Base-by-base conservation (phyloP, 805 yeast genomes). In the Kodamaea restingae region DNA sequence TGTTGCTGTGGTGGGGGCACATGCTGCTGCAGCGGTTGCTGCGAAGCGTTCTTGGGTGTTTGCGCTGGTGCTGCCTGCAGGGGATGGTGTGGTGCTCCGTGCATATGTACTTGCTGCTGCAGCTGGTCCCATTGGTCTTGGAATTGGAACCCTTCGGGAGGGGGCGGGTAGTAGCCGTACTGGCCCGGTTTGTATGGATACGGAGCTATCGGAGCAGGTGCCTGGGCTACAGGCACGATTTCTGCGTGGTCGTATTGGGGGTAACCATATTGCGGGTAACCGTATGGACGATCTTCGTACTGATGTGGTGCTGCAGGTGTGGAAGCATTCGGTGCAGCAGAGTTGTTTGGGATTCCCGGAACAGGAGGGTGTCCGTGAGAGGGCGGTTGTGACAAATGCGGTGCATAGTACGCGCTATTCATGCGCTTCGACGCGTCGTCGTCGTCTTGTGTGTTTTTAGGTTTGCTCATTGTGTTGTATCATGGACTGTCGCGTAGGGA, bases 1-100 rank as follows among this genome's bases (percentile, higher is more conserved):
- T 18, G 41, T 12, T 28, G 32, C 3, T 25, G 41, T 29, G 29
- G 43, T 15, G 15, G 17, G 7, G 26, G 31, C 38, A 18, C 18
- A 17, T 26, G 38, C 14, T 35, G 28, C 24, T 9, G 24, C 24
- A 9, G 8, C 24, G 7, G 24, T 7, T 21, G 24, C 24, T 9
- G 9, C 9, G 8, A 7, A 9, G 8, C 8, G 24, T 21, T 7
- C 8, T 21, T 21, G 24, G 24, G n/a, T n/a, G n/a, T n/a, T n/a
- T n/a, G n/a, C n/a, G n/a, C n/a, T n/a, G n/a, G n/a, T n/a, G n/a
- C n/a, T n/a, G n/a, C n/a, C n/a, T n/a, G n/a, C n/a, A n/a, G 28
- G 6, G 28, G 12, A 8, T 25, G 28, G 9, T 15, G 46, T 15
- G 11, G 40, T 18, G 14, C 15, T 20, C 28, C 39, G 18, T 40